Evolutionary conservation across 106 monocot species (phyloP), one percentile per base, ranked within the genome.

Genomic region (Dioscorea dumetorum): DNA sequence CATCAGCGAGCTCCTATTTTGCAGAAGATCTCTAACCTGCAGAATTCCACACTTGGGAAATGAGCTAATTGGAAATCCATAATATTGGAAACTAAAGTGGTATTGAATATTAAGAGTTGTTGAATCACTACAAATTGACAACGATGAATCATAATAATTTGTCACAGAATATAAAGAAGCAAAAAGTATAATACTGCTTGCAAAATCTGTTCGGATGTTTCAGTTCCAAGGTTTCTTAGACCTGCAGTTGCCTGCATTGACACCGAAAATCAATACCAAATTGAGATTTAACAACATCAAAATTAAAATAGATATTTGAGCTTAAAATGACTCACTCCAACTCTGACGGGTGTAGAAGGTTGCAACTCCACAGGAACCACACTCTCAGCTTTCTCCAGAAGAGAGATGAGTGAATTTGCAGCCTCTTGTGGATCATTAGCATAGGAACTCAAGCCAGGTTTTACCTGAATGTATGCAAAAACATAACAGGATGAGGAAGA

Each of bases 221-320:
- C 87, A 73, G 76, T 50, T 41, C 94, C 94, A 79, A 94, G 66
- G 52, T 77, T 74, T 79, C 94, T 90, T 50, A 94, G 65, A 67
- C 94, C 90, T 67, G 90, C 94, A 58, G 94, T 94, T 10, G 94
- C 94, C 90, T 94, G 77, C 31, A 78, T 60, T 69, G 35, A 28
- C 28, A 28, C 28, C 28, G 24, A 80, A 61, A 68, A 24, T 21
- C 20, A 20, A 28, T 0, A 17, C 1, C 19, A 14, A 48, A 67
- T 23, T 19, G 13, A 22, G 48, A 35, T 62, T 65, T 28, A 50
- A 32, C 24, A 50, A 61, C 11, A 8, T 59, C 19, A 23, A 22
- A 22, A 22, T 22, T 24, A 7, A 13, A 35, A 31, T 0, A 35
- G 22, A 22, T 61, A 32, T 12, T 64, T 15, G 3, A 33, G 18